phyloP scores from a whole-genome alignment of 495 filamentous ascomycete species.

The Talaromyces proteolyticus region DNA sequence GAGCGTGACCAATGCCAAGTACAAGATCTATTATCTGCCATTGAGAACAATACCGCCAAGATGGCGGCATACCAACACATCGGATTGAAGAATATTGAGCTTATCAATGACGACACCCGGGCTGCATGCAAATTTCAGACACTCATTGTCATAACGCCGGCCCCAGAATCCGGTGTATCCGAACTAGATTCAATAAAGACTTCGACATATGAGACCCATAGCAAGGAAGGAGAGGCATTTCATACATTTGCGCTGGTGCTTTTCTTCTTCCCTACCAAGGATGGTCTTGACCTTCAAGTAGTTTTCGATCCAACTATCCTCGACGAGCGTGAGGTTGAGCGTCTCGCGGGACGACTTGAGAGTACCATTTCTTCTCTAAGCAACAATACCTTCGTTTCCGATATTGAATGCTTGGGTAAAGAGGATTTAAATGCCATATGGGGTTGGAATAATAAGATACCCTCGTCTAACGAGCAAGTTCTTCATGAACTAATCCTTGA shows the following conservation, averaged over 20 bases:
- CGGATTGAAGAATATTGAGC: slow-evolving; percentile 46
- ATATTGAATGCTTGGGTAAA: background rate
- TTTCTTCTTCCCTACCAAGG: background rate
- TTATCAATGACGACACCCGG: slow-evolving; percentile 40
- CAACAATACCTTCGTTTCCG: background rate
- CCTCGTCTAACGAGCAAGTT: background rate
- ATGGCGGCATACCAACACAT: slow-evolving; percentile 36
- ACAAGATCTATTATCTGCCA: slow-evolving; percentile 20
- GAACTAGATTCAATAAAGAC: background rate
- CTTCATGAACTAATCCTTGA: background rate
- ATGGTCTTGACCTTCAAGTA: background rate
- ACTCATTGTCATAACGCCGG: slow-evolving; percentile 39
- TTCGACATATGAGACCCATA: background rate
- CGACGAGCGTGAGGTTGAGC: slow-evolving; percentile 3
- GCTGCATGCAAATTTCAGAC: slow-evolving; percentile 49
- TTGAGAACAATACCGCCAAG: slow-evolving; percentile 25
- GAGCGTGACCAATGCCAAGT: slow-evolving; percentile 15
- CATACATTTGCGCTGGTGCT: background rate
- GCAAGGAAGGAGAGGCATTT: background rate
- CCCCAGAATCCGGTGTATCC: background rate
- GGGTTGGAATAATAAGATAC: slow-evolving; percentile 7
- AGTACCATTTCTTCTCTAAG: background rate
- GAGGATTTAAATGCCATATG: slow-evolving; percentile 4
- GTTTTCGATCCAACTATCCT: background rate
- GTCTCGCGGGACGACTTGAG: background rate